Conservation (phyloP, 768 basidiomycete species). For the Russula compacta region DNA sequence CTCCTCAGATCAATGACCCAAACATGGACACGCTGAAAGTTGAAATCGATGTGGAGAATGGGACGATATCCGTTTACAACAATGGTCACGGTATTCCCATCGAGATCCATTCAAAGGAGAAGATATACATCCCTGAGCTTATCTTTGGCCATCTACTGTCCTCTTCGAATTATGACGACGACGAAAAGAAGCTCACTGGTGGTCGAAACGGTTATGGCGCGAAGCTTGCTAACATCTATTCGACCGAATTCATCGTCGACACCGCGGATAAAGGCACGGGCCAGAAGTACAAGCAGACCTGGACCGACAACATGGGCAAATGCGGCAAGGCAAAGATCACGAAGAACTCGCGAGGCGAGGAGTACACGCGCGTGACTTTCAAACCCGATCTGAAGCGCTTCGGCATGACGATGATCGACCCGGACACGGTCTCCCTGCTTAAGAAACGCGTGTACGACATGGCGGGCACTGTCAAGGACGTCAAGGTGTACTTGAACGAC, state of each 20-base stretch:
- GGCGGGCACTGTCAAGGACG: constrained; percentile 87
- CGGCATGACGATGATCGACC: constrained; percentile 85
- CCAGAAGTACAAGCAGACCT: constrained; percentile 93
- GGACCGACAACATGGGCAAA: constrained; percentile 87
- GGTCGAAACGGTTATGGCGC: constrained; percentile 98
- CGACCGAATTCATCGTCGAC: constrained; percentile 89
- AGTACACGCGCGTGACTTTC: constrained; percentile 90
- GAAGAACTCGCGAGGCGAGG: constrained; percentile 78
- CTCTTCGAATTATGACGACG: constrained; percentile 95
- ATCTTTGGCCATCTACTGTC: constrained; percentile 95
- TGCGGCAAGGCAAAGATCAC: constrained; percentile 90
- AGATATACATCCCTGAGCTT: constrained; percentile 92
- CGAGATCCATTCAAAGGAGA: constrained; percentile 88
- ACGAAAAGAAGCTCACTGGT: constrained; percentile 97
- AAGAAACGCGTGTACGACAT: constrained; percentile 94
- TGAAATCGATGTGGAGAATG: constrained; percentile 73
- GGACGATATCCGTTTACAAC: constrained; percentile 87
- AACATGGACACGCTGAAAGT: constrained; percentile 90
- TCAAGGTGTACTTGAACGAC: constrained; percentile 92
- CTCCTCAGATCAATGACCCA: constrained; percentile 76
- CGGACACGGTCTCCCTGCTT: constrained; percentile 80
- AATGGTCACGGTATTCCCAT: constrained; percentile 95
- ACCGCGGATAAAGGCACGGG: constrained; percentile 81
- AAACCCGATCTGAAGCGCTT: constrained; percentile 87
- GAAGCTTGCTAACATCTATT: constrained; percentile 97